Evolutionary conservation across 2,329 filamentous ascomycete species (phyloP).

Genomic region (Cladorrhinum sp.): DNA sequence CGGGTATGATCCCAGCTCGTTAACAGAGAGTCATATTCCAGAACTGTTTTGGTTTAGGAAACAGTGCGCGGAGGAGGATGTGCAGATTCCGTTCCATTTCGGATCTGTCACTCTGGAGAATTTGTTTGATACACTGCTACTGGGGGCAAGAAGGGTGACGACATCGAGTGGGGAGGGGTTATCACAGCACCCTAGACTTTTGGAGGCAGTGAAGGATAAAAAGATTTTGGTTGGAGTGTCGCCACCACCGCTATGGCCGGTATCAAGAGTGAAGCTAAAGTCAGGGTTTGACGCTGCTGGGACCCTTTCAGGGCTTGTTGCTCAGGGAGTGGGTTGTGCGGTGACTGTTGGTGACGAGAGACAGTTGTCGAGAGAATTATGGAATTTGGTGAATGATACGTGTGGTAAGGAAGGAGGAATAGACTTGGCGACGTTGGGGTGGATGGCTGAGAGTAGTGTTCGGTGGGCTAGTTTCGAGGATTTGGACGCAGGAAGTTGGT

Average conservation of each 20-base stretch:
- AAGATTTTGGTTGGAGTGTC: constrained; percentile 86
- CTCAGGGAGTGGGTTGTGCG: constrained; percentile 77
- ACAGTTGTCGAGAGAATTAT: not conserved
- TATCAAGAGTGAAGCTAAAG: constrained; percentile 55
- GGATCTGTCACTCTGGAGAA: constrained; percentile 87
- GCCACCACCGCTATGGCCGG: constrained; percentile 33
- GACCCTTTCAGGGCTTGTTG: constrained; percentile 81
- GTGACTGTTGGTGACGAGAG: constrained; percentile 81
- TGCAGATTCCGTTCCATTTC: constrained; percentile 92
- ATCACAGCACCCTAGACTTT: constrained; percentile 84
- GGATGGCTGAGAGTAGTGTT: constrained; percentile 88
- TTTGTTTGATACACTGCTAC: constrained; percentile 81
- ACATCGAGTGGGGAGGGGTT: constrained; percentile 54
- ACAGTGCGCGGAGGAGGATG: constrained; percentile 70
- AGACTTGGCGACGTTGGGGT: constrained; percentile 72
- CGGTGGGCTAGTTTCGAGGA: constrained; percentile 89
- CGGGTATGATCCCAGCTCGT: constrained; percentile 85
- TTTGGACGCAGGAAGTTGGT: constrained; percentile 64
- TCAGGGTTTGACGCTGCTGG: constrained; percentile 64
- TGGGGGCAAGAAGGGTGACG: constrained; percentile 77
- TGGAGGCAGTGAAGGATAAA: constrained; percentile 85
- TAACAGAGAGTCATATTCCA: constrained; percentile 55
- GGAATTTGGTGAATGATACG: not conserved
- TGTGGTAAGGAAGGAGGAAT: not conserved
- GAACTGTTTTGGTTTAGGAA: constrained; percentile 93